Evolutionary conservation across 345 rosid genomes (phyloP).

Genomic region (Populus deltoides): DNA sequence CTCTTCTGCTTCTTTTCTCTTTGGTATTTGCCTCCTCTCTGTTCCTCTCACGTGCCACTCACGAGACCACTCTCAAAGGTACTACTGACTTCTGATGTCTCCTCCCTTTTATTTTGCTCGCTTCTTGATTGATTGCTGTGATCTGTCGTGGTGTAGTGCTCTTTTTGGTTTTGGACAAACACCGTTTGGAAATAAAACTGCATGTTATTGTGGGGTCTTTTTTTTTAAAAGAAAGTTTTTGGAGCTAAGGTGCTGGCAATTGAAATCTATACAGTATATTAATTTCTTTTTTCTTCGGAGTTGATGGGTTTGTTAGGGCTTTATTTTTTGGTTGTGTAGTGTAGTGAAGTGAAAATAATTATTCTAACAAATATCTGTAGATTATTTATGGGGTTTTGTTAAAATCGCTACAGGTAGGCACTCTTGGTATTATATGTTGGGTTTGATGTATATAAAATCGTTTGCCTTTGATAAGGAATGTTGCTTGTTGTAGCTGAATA

Average conservation of each 20-base stretch:
- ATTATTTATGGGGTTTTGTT: background rate
- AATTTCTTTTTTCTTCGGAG: background rate
- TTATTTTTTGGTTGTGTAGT: background rate
- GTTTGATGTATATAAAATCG: too few relatives aligned
- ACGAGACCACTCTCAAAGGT: conserved; percentile 17
- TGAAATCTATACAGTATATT: background rate
- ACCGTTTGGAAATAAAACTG: background rate
- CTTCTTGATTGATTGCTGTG: background rate
- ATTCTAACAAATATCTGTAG: background rate
- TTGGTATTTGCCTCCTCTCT: background rate
- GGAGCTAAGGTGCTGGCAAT: background rate
- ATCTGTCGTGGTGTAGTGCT: background rate
- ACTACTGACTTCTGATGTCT: too few relatives aligned
- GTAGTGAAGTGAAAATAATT: background rate
- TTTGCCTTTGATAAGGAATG: background rate
- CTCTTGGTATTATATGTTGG: background rate
- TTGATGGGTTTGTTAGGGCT: background rate
- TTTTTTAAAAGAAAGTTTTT: too few relatives aligned
- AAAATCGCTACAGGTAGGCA: background rate
- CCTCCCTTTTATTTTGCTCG: background rate
- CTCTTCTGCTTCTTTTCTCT: conserved; percentile 2
- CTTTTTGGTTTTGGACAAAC: too few relatives aligned
- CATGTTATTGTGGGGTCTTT: background rate
- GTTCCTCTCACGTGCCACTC: conserved; percentile 4
- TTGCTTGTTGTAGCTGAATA: background rate